Base-by-base conservation (phyloP, 305 asterid species). In the Vinca major region DNA sequence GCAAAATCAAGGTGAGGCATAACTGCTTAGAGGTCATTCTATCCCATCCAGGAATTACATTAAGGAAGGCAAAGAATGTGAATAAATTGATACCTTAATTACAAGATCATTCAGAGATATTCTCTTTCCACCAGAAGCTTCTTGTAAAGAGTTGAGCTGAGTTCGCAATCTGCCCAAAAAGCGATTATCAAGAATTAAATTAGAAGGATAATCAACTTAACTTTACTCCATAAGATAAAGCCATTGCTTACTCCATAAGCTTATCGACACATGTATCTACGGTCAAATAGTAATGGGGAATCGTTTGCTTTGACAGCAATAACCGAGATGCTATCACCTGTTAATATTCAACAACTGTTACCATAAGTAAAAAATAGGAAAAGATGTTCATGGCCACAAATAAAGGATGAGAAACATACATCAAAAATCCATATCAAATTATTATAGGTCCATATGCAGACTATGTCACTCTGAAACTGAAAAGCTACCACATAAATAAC, bases 51-150 rank as follows among this genome's bases (percentile, higher is more conserved):
- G 57, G 48, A 39, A 11, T 61, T 61, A 14, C 26, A 37, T 40
- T 37, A 3, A 16, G 3, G n/a, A 61, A 61, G 44, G 43, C 21
- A 39, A 1, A 39, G 26, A 61, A 39, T 14, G 3, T 39, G 44
- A 26, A 37, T 37, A 56, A 37, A 20, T 58, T 65, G 75, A 58
- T 89, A 91, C 99, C 98, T 95, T 95, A 60, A 91, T 91, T 73
- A 95, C 97, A 72, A 95, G 95, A 85, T 95, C 98, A 67, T 95
- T 95, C 55, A 95, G 76, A 13, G 99, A 95, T 68, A 95, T 82
- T 82, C 86, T 83, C 84, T 95, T 95, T 73, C 98, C 97, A 40
- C 96, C 99, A n/a, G 98, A 86, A 81, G 92, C 95, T 84, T 95
- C 99, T 82, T 86, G 95, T 77, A 89, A 73, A 21, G 89, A 80